These are phyloP conservation scores for Aeschynomene evenia DNA, from an alignment of 306 rosid species.

Conservation along the genomic window DNA sequence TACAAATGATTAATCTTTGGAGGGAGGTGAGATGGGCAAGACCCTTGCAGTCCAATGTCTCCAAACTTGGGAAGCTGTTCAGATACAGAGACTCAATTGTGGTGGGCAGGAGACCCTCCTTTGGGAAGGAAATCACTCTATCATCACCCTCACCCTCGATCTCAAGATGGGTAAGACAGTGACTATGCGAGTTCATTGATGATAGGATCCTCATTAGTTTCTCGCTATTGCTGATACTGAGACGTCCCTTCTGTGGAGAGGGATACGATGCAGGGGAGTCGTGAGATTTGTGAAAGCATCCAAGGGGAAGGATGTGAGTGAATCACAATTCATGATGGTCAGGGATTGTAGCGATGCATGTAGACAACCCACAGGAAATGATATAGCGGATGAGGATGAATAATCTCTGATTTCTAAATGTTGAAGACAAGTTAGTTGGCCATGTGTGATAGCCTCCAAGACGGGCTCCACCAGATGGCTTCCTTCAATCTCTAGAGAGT, in stretches of 20 bases:
- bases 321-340: not conserved
- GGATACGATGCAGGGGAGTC: not conserved
- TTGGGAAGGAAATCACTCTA: too few relatives aligned
- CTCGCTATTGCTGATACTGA: not conserved
- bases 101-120: not conserved
- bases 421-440: not conserved
- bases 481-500: not conserved
- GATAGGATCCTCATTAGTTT: not conserved
- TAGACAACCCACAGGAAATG: not conserved
- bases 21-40: conserved; percentile 22
- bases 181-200: not conserved
- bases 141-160: not conserved
- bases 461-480: not conserved
- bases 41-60: conserved; percentile 1
- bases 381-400: not conserved
- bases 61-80: not conserved
- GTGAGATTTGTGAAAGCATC: not conserved
- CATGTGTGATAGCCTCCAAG: not conserved
- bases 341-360: not conserved
- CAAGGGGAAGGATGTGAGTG: not conserved
- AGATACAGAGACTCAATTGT: not conserved
- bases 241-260: not conserved
- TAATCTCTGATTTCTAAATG: not conserved
- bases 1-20: not conserved
- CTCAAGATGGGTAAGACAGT: not conserved